Evolutionary conservation across 495 filamentous ascomycete species (phyloP), one percentile per base, ranked within the genome.

Genomic region (Xylaria acuta): DNA sequence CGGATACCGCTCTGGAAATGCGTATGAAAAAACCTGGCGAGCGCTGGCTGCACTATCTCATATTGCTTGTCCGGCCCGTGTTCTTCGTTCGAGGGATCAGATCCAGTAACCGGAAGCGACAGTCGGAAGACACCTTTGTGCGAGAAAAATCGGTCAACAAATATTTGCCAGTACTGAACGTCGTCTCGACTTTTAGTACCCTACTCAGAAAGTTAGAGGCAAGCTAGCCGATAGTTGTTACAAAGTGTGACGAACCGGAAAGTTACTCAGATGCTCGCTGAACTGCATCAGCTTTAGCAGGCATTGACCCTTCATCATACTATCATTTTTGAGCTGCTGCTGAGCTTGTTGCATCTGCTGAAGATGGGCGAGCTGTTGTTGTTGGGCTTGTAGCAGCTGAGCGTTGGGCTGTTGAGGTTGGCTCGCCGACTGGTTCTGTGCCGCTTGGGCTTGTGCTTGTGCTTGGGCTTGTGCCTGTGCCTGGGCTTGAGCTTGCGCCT

Each of bases 1-100:
- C 86, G 88, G 47, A 97, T 89, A 6, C 93, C 93, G 68, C 92
- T 95, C n/a, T 91, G 90, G 75, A 93, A 97, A 73, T 95, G 91
- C 0, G 91, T 93, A 63, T 90, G 84, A 78, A 95, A 97, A 74
- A 93, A 97, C 62, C 93, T 90, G 20, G 94, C 86, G 25, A 97
- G 80, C 1, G 91, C 90, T 9, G 92, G 86, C 40, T 88, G 91
- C 3, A 89, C 86, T 54, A 97, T 92, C 74, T 95, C 93, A 70
- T 92, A 96, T 65, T 91, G 88, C 79, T 96, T 97, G 41, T 81
- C 82, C 16, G 80, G 77, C 27, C 83, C 82, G 22, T 85, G 81
- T 36, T 87, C 84, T 18, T 79, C 75, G 53, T 64, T 78, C 18
- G 72, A 30, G 5, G 69, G 45, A 0, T 84, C 81, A 47, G 73